Evolutionary conservation across 306 rosid genomes (phyloP).

Genomic region (Casuarina glauca): DNA sequence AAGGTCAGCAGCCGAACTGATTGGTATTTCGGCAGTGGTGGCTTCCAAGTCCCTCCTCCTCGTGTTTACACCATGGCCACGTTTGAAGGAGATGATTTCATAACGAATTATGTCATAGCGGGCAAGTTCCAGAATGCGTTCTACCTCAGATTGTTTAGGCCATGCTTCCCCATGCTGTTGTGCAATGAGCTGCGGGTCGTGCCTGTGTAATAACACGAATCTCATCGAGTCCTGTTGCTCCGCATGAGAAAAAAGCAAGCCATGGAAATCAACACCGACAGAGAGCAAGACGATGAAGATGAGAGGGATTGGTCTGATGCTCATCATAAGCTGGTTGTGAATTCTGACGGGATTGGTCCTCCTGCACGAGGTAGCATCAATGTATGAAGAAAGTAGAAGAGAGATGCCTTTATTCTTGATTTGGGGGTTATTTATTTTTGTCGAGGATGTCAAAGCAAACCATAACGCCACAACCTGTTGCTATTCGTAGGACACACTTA

Average conservation of each 20-base stretch:
- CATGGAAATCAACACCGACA: conserved; percentile 1
- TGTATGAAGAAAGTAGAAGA: background rate
- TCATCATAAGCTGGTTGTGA: background rate
- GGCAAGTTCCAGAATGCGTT: conserved; percentile 34
- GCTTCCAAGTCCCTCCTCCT: conserved; percentile 30
- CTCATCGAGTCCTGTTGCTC: conserved; percentile 2
- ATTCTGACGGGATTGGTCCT: background rate
- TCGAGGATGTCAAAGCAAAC: too few relatives aligned
- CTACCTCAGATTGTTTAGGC: conserved; percentile 14
- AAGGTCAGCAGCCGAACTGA: conserved; percentile 51
- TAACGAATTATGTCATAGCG: conserved; percentile 37
- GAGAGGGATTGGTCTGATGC: conserved; percentile 17
- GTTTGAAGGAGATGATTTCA: conserved; percentile 20
- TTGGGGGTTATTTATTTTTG: background rate
- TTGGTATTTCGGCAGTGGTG: conserved; percentile 34
- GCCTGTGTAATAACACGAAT: conserved; percentile 53
- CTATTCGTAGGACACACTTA: too few relatives aligned
- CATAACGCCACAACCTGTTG: too few relatives aligned
- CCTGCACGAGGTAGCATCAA: background rate
- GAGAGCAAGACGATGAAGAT: conserved; percentile 32
- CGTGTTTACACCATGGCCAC: background rate
- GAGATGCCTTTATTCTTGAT: conserved; percentile 27
- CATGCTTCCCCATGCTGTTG: background rate
- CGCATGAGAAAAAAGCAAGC: conserved; percentile 3
- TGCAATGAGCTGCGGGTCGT: conserved; percentile 25